Percentiles rank a stretch among this genome's conserved stretches.
phyloP scores from a whole-genome alignment of 129 eudicot genomes.

The Lonicera japonica region DNA sequence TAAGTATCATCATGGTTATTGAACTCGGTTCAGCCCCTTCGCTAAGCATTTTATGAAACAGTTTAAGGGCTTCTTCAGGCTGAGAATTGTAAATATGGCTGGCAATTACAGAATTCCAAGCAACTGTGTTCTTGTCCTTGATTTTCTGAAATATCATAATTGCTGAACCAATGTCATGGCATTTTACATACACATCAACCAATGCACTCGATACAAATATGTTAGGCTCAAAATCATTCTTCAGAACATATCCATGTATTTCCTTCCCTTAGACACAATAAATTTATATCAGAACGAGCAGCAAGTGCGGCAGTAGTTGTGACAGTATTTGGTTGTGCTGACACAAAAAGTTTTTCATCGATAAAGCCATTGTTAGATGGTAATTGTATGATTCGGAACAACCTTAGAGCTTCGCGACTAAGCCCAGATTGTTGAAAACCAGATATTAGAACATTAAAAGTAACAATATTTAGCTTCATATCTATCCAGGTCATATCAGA shows the following conservation, averaged over 20 bases:
- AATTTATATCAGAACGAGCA: conserved; percentile 32
- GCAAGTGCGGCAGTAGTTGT: conserved; percentile 29
- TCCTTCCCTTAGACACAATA: conserved; percentile 26
- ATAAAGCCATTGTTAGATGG: neutral
- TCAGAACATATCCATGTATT: conserved; percentile 29
- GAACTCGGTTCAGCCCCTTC: conserved; percentile 18
- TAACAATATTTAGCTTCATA: conserved; percentile 8
- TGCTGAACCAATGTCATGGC: conserved; percentile 22
- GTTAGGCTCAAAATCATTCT: conserved; percentile 24
- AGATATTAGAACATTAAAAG: conserved; percentile 18
- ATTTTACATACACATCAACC: conserved; percentile 36
- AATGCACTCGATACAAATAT: conserved; percentile 28
- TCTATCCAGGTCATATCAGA: conserved; percentile 13
- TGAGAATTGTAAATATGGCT: conserved; percentile 12
- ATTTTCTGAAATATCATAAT: conserved; percentile 21
- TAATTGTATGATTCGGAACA: conserved; percentile 23
- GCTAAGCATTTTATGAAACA: conserved; percentile 12
- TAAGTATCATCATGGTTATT: conserved; percentile 18
- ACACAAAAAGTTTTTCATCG: neutral
- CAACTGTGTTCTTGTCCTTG: conserved; percentile 15
- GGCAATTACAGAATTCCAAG: conserved; percentile 34
- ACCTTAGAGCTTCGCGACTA: conserved; percentile 17
- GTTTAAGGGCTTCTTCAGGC: conserved; percentile 11
- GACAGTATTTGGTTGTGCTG: conserved; percentile 18
- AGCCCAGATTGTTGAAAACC: conserved; percentile 26